Base-by-base conservation (phyloP, 1,284 basidiomycete species). In the Anthracocystis setariae region DNA sequence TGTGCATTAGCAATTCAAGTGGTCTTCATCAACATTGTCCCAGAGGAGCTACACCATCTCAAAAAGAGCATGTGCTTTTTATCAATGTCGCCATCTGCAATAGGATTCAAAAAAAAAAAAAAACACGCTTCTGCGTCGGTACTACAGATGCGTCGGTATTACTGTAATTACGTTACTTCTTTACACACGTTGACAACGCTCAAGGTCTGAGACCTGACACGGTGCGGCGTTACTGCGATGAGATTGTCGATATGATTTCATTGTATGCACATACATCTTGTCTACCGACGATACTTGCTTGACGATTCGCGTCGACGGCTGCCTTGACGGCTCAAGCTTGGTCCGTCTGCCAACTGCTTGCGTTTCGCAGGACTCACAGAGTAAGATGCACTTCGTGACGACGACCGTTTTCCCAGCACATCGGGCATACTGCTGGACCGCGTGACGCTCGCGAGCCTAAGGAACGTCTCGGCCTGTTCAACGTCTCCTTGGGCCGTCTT, bases 401-500 rank as follows among this genome's bases (percentile, higher is more conserved):
- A 23, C 7, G 45, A 23, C 4, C 9, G 17, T 7, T n/a, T 23
- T 17, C 25, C 25, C 10, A 53, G 18, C 12, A 46, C 43, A 25
- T 33, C 43, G 10, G 32, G 38, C 10, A 40, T 40, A 25, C 54
- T 68, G 37, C 47, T 33, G 2, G 46, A 47, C 10, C 51, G 54
- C 8, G 50, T 53, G 27, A 47, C 32, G 8, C 35, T 12, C 4
- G 65, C 59, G 13, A 70, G 44, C 15, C 42, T 54, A 13, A 71
- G 50, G 50, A 54, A 71, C 2, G 29, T 54, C 42, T 71, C 58
- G 13, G 68, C 68, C 21, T 65, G 56, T 18, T 45, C 51, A 33
- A 71, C 57, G 25, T 65, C 54, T 21, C 68, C 68, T 18, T 47
- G 40, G 8, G 68, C 56, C 3, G 62, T 66, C 46, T 65, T 71